phyloP scores from a whole-genome alignment of 306 rosid genomes.

The Fragaria vesca region DNA sequence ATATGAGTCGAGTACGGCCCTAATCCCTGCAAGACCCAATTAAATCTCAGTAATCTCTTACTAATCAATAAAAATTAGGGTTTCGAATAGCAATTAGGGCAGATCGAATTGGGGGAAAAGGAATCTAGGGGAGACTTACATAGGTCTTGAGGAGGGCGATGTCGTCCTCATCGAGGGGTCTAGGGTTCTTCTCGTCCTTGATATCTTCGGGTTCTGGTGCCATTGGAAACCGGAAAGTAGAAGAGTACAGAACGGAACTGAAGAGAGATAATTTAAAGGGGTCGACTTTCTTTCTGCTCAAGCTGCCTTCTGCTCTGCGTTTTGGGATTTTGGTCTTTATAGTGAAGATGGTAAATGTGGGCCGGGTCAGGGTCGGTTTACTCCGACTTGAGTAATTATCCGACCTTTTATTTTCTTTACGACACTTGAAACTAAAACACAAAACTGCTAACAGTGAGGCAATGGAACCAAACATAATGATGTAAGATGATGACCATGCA shows the following conservation, averaged over 20 bases:
- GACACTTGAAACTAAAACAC: no score
- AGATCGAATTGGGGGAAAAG: background rate
- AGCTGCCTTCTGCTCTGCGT: background rate
- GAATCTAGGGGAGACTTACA: slow-evolving; percentile 41
- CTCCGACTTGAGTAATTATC: background rate
- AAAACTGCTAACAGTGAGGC: no score
- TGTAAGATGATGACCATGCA: no score
- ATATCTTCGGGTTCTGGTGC: slow-evolving; percentile 76
- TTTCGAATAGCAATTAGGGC: background rate
- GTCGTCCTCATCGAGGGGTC: slow-evolving; percentile 95
- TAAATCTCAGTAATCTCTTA: background rate
- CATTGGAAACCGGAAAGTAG: slow-evolving; percentile 35
- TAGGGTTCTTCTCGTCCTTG: slow-evolving; percentile 99
- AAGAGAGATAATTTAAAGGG: background rate
- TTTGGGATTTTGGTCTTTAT: background rate
- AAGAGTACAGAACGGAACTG: background rate
- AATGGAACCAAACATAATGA: no score
- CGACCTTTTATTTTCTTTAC: no score
- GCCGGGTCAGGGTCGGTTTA: background rate
- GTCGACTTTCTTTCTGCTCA: slow-evolving; percentile 14
- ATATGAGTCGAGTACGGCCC: slow-evolving; percentile 89
- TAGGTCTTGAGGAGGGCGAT: slow-evolving; percentile 95
- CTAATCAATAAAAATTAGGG: background rate
- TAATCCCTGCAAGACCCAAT: slow-evolving; percentile 64
- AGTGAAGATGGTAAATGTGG: background rate